Conservation (phyloP, 1,139 yeast genomes). For the Debaryomycetaceae sp. region DNA sequence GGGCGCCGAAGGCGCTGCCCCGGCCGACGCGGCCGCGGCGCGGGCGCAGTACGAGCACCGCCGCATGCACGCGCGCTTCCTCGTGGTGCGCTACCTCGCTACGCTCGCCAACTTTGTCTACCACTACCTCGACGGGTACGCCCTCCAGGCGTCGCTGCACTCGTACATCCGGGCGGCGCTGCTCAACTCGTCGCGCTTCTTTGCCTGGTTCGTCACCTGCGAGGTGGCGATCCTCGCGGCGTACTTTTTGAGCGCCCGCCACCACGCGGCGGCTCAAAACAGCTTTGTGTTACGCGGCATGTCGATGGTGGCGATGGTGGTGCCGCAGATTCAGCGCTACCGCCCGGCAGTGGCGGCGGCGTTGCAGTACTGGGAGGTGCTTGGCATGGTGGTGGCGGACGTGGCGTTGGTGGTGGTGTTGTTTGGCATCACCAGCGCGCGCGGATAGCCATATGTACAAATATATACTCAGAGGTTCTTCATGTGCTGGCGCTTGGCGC, state of each 20-base stretch:
- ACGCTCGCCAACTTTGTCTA: slow-evolving; percentile 31
- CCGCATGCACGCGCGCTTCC: slow-evolving; percentile 28
- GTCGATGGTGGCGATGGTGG: slow-evolving; percentile 31
- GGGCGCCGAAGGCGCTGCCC: slow-evolving; percentile 8
- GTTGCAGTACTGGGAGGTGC: slow-evolving; percentile 36
- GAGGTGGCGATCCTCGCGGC: slow-evolving; percentile 34
- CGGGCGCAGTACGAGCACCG: slow-evolving; percentile 25
- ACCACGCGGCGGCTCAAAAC: slow-evolving; percentile 21
- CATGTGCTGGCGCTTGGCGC: slow-evolving; percentile 40
- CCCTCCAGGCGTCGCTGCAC: slow-evolving; percentile 24
- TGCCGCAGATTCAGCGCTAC: slow-evolving; percentile 30
- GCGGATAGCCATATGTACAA: slow-evolving; percentile 10
- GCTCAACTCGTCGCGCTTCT: slow-evolving; percentile 19
- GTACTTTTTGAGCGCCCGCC: slow-evolving; percentile 27
- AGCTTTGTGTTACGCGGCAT: slow-evolving; percentile 27
- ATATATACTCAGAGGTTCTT: slow-evolving; percentile 12
- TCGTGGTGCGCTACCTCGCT: slow-evolving; percentile 25
- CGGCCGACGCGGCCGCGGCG: slow-evolving; percentile 7
- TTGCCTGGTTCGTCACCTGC: slow-evolving; percentile 26
- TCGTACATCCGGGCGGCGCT: slow-evolving; percentile 22
- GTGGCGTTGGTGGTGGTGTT: slow-evolving; percentile 34
- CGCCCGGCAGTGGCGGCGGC: slow-evolving; percentile 26
- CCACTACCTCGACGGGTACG: slow-evolving; percentile 18
- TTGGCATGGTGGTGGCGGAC: slow-evolving; percentile 37
- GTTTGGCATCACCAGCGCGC: slow-evolving; percentile 34